phyloP scores from a whole-genome alignment of 768 basidiomycete genomes.

The Kwoniella europaea region DNA sequence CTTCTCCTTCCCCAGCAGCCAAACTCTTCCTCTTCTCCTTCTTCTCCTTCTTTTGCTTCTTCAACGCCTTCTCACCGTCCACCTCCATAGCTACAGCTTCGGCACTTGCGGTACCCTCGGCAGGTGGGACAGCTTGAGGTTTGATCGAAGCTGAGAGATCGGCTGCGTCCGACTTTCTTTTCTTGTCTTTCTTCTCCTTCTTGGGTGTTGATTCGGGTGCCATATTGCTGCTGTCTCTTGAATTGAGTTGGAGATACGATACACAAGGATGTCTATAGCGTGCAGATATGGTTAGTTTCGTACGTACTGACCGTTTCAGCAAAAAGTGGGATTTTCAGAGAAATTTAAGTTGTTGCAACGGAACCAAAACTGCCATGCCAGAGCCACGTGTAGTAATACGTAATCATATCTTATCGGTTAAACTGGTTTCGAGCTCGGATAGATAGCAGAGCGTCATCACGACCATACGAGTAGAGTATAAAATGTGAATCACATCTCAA shows the following conservation, averaged over 20 bases:
- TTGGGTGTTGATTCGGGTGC: slow-evolving; percentile 45
- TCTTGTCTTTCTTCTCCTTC: slow-evolving; percentile 56
- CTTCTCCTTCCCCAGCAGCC: slow-evolving; percentile 35
- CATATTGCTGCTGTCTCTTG: not conserved
- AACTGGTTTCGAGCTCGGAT: not conserved
- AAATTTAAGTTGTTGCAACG: slow-evolving; percentile 8
- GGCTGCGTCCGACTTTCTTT: slow-evolving; percentile 55
- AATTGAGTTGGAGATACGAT: too few relatives aligned
- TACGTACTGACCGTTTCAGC: not conserved
- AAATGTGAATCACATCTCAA: not conserved
- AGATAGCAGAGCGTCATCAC: slow-evolving; percentile 1
- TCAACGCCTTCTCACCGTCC: slow-evolving; percentile 51
- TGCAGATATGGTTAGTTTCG: not conserved
- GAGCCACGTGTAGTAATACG: not conserved
- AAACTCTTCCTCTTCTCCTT: slow-evolving; percentile 56
- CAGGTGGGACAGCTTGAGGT: slow-evolving; percentile 40
- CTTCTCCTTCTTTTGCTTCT: slow-evolving; percentile 61
- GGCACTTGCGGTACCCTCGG: slow-evolving; percentile 50
- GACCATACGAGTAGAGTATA: not conserved
- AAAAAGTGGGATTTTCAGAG: slow-evolving; percentile 11
- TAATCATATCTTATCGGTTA: slow-evolving; percentile 14
- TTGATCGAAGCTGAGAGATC: slow-evolving; percentile 37
- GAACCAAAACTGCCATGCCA: not conserved
- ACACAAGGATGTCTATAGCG: not conserved
- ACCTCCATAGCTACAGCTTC: slow-evolving; percentile 55